Conservation (phyloP, 1,284 basidiomycete species). For the Phlebopus sp. region DNA sequence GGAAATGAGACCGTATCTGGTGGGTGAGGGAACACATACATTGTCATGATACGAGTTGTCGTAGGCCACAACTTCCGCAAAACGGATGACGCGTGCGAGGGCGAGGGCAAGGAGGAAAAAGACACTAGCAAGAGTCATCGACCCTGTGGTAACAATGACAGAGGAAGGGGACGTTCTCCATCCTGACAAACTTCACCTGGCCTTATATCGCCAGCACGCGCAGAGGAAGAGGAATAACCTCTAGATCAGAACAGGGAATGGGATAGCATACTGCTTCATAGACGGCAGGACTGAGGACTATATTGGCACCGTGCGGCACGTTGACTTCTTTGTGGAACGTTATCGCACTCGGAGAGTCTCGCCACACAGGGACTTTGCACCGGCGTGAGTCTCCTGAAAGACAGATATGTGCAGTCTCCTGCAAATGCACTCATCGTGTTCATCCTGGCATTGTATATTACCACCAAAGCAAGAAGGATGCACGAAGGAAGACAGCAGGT, state of each 20-base stretch:
- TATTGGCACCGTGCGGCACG: conserved; percentile 7
- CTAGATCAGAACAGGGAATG: conserved; percentile 7
- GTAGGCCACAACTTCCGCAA: conserved; percentile 37
- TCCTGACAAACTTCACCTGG: background rate
- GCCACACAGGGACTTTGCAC: too few species aligned
- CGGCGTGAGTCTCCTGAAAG: too few species aligned
- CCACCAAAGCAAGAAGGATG: background rate
- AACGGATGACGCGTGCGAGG: conserved; percentile 10
- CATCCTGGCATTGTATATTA: conserved; percentile 2
- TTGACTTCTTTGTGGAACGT: conserved; percentile 8
- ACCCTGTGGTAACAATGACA: conserved; percentile 1
- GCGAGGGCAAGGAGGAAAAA: too few species aligned
- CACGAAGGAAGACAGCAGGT: conserved; percentile 16
- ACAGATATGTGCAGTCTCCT: too few species aligned
- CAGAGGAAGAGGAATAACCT: conserved; percentile 1
- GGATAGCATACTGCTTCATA: conserved; percentile 4
- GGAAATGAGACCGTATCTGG: background rate
- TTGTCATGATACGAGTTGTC: conserved; percentile 62
- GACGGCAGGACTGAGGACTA: conserved; percentile 5
- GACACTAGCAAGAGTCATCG: conserved; percentile 15
- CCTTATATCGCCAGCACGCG: conserved; percentile 20
- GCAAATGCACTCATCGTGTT: background rate
- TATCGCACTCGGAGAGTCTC: background rate
- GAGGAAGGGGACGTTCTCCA: background rate
- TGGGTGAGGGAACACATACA: conserved; percentile 34